Evolutionary conservation across 1,139 yeast genomes (phyloP).

Genomic region (Hyphopichia wangnamkhiaoensis): DNA sequence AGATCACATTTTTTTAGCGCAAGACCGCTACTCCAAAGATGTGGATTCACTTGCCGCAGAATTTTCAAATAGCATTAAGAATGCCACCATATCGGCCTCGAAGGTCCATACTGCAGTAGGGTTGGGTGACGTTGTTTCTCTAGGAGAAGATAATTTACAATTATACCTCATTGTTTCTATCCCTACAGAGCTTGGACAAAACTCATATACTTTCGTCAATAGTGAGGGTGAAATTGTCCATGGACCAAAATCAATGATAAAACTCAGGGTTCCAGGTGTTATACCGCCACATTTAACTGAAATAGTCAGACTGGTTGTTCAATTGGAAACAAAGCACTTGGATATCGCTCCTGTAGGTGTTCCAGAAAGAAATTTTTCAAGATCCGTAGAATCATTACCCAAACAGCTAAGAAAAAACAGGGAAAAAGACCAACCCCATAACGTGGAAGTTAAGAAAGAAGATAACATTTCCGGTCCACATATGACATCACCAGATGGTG

Average conservation of each 20-base stretch:
- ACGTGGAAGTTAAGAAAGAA: slow-evolving; percentile 5
- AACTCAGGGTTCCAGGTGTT: slow-evolving; percentile 55
- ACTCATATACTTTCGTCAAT: slow-evolving; percentile 52
- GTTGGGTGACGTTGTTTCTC: slow-evolving; percentile 43
- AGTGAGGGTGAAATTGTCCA: slow-evolving; percentile 58
- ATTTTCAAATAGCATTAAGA: slow-evolving; percentile 16
- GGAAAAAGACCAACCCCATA: background rate
- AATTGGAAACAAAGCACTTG: slow-evolving; percentile 31
- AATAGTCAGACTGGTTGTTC: slow-evolving; percentile 27
- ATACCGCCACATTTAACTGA: slow-evolving; percentile 34
- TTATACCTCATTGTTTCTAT: slow-evolving; percentile 34
- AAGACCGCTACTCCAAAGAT: slow-evolving; percentile 4
- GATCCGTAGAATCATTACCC: slow-evolving; percentile 26
- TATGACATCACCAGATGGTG: slow-evolving; percentile 3
- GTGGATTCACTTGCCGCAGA: slow-evolving; percentile 6
- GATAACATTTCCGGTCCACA: background rate
- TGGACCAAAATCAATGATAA: slow-evolving; percentile 46
- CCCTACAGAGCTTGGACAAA: slow-evolving; percentile 29
- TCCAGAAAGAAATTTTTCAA: slow-evolving; percentile 33
- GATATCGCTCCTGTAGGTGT: slow-evolving; percentile 44
- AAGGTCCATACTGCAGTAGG: slow-evolving; percentile 24
- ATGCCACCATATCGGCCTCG: slow-evolving; percentile 27
- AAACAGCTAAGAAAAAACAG: slow-evolving; percentile 14
- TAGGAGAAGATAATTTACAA: slow-evolving; percentile 30
- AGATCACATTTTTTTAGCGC: background rate